Percentiles rank a stretch among this genome's conserved stretches.
Conservation (phyloP, 2,329 filamentous ascomycete species). For the Didymella pomorum region DNA sequence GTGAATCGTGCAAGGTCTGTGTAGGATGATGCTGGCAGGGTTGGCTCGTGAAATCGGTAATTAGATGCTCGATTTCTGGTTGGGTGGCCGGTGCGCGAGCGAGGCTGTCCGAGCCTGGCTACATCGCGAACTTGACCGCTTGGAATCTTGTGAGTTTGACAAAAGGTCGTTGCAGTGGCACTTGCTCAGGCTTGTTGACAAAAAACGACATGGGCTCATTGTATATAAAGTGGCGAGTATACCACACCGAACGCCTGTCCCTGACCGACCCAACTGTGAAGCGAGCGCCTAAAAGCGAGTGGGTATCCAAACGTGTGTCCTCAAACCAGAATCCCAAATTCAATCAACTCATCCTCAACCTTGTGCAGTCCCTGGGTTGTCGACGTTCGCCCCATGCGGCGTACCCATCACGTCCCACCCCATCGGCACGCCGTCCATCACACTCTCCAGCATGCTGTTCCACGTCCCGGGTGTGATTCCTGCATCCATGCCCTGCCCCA, state of each 20-base stretch:
- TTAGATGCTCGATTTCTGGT: conserved; percentile 1
- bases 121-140: conserved; percentile 10
- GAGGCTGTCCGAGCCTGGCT: conserved; percentile 1
- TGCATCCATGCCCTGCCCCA: conserved; percentile 25
- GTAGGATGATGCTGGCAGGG: conserved; percentile 11
- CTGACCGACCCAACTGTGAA: not conserved
- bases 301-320: conserved; percentile 8
- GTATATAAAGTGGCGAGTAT: conserved; percentile 13
- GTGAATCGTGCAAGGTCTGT: conserved; percentile 1
- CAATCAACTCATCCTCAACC: not conserved
- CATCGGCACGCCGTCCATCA: conserved; percentile 33
- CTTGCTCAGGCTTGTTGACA: not conserved
- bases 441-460: conserved; percentile 49
- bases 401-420: conserved; percentile 39
- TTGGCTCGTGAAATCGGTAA: conserved; percentile 12
- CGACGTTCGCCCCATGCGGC: conserved; percentile 10
- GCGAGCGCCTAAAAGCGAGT: conserved; percentile 9
- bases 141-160: not conserved
- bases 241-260: not conserved
- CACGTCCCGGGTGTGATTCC: conserved; percentile 46
- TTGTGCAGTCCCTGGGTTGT: not conserved
- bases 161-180: not conserved
- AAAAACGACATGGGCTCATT: not conserved
- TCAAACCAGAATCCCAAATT: not conserved
- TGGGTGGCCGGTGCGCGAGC: conserved; percentile 7